Base-by-base conservation (phyloP, 345 rosid genomes). In the Arabidopsis arenosa region DNA sequence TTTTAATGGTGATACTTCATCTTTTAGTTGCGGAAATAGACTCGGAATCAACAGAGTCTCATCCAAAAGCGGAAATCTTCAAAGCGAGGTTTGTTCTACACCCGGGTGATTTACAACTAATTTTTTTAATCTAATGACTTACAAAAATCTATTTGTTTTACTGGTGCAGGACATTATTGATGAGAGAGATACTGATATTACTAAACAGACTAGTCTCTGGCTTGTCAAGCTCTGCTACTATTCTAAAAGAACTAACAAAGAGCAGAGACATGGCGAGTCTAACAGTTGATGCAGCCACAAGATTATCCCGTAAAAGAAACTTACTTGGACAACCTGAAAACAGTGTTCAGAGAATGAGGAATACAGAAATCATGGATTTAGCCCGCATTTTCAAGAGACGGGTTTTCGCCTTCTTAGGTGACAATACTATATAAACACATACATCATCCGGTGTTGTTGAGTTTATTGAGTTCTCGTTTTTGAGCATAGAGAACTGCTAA, bases 181-280 rank as follows among this genome's bases (percentile, higher is more conserved):
- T 90, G 58, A 85, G 97, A 68, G 99, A 95, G 81, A 83, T 83
- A 56, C 53, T 92, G 73, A 95, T 92, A 80, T 66, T 92, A 77
- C 93, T 92, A 6, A 90, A 95, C 68, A 80, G 99, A 70, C 91
- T 89, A 2, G 92, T 85, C 32, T 90, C 97, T 44, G 85, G 82
- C 57, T 81, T 89, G 3, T 74, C 68, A 15, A 86, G 85, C 74
- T 88, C 96, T 39, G 76, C 87, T 18, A 80, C 84, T 0, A 77
- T 84, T 6, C 79, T 95, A 77, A 81, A 80, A 66, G 78, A 64
- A 35, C 65, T 95, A 71, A 90, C 96, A 28, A 84, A 78, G 53
- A 86, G 84, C 81, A 82, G 98, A 78, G 92, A 89, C 79, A 86
- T 87, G 90, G 97, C 86, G 37, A 84, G 88, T 75, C 75, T 92